Evolutionary conservation across 2,329 filamentous ascomycete genomes (phyloP).

Genomic region (Exophiala calicioides): DNA sequence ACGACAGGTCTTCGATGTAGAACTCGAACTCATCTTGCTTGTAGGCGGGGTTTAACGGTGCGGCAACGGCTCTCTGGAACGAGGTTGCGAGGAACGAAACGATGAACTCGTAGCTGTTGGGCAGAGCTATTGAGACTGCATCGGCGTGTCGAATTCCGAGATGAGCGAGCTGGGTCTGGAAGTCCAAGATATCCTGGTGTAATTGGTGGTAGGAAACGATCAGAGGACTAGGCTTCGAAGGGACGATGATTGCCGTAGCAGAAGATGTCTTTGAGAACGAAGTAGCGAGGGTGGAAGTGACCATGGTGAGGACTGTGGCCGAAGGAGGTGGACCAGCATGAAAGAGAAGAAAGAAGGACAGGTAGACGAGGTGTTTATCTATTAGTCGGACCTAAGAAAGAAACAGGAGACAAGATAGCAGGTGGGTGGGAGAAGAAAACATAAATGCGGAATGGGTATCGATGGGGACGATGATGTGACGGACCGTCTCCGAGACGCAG

Average conservation of each 20-base stretch:
- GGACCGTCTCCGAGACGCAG: neutral
- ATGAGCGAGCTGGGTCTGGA: conserved; percentile 75
- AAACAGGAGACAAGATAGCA: neutral
- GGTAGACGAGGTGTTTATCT: neutral
- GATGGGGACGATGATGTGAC: conserved; percentile 13
- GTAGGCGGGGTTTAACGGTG: conserved; percentile 84
- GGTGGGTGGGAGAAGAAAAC: conserved; percentile 1
- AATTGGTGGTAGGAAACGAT: conserved; percentile 71
- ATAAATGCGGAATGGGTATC: neutral
- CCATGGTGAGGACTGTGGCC: conserved; percentile 22
- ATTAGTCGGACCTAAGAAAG: neutral
- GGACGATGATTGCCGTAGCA: conserved; percentile 70
- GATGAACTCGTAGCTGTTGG: conserved; percentile 86
- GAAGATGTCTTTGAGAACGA: conserved; percentile 56
- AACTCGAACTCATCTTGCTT: conserved; percentile 91
- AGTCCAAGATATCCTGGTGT: conserved; percentile 63
- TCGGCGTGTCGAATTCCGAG: conserved; percentile 69
- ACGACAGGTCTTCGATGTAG: conserved; percentile 85
- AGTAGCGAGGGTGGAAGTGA: conserved; percentile 59
- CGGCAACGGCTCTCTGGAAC: conserved; percentile 81
- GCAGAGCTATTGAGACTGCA: conserved; percentile 78
- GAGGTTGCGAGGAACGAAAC: conserved; percentile 81
- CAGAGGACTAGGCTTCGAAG: conserved; percentile 62
- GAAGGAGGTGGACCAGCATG: neutral
- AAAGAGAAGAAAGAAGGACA: neutral